These are phyloP conservation scores for Trichoderma simmonsii DNA, from an alignment of 2,329 filamentous ascomycete genomes.

Conservation along the genomic window DNA sequence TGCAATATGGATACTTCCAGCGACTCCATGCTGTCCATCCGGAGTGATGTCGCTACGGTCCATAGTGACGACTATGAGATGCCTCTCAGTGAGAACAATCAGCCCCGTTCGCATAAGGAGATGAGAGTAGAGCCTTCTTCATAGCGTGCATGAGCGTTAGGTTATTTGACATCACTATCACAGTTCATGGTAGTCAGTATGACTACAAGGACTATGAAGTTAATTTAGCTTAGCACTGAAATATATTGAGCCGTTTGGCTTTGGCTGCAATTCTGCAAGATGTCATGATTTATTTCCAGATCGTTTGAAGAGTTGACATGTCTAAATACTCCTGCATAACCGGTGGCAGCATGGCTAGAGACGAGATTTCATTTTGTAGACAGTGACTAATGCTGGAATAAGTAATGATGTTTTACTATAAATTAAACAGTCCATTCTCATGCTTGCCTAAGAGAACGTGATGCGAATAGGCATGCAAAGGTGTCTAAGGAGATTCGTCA, in stretches of 20 bases:
- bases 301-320: background rate
- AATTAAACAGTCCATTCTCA: background rate
- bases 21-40: slow-evolving; percentile 24
- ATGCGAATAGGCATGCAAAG: background rate
- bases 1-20: background rate
- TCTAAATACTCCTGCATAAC: background rate
- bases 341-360: background rate
- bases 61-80: slow-evolving; percentile 36
- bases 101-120: background rate
- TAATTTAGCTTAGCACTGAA: background rate
- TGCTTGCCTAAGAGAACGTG: background rate
- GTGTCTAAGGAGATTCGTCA: background rate
- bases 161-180: background rate
- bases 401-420: background rate
- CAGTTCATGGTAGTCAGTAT: background rate
- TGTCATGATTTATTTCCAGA: background rate
- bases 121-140: background rate
- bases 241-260: background rate
- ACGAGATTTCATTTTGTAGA: background rate
- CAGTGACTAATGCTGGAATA: background rate
- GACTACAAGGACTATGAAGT: background rate
- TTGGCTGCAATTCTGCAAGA: background rate
- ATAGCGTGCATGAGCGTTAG: background rate
- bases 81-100: background rate
- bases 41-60: slow-evolving; percentile 35